phyloP scores from a whole-genome alignment of 768 basidiomycete species.

The Lentinula lateritia region DNA sequence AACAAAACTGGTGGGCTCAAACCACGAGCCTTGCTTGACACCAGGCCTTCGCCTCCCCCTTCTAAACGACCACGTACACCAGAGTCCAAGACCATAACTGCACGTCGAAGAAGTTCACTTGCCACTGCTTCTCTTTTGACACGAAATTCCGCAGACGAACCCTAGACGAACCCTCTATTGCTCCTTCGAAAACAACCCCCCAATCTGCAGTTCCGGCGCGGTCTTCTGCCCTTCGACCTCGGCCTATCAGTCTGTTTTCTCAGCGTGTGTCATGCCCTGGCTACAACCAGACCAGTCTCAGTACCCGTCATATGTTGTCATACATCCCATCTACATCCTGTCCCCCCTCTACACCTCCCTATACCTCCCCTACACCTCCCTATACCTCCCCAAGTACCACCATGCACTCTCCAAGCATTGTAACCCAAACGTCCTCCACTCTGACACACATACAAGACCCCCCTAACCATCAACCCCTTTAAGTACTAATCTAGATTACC shows the following conservation, averaged over 20 bases:
- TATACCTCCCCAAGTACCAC: no score
- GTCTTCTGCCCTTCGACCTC: conserved; percentile 45
- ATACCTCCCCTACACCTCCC: no score
- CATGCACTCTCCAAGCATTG: no score
- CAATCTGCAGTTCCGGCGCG: conserved; percentile 27
- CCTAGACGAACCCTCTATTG: conserved; percentile 29
- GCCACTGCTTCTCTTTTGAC: conserved; percentile 27
- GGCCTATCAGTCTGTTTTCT: conserved; percentile 73
- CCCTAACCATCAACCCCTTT: no score
- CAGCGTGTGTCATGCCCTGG: no score
- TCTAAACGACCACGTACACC: conserved; percentile 38
- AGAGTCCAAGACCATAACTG: conserved; percentile 48
- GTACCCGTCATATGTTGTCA: no score
- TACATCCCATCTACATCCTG: no score
- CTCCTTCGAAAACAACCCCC: conserved; percentile 39
- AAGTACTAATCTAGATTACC: no score
- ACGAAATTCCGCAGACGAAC: neutral
- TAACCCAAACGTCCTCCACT: no score
- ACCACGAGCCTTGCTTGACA: conserved; percentile 32
- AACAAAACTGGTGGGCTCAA: conserved; percentile 41
- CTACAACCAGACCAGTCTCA: no score
- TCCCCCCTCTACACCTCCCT: no score
- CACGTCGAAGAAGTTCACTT: conserved; percentile 50
- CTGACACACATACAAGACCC: no score
- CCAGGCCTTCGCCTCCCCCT: conserved; percentile 29